phyloP scores from a whole-genome alignment of 768 basidiomycete species.

The Xerocomus brunneocitrinus region DNA sequence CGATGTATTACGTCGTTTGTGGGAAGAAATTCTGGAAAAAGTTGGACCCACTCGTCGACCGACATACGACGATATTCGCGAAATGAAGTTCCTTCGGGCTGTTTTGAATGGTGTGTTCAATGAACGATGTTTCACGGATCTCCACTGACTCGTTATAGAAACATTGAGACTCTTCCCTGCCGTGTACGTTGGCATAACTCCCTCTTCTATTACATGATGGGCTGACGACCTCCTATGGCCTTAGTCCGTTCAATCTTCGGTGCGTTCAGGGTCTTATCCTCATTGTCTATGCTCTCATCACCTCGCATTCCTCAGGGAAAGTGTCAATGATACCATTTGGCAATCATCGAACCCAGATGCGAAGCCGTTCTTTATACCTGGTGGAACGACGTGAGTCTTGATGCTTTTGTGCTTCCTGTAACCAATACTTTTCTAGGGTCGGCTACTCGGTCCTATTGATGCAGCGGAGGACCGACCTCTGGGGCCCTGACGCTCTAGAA shows the following conservation, averaged over 20 bases:
- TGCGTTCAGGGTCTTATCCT: constrained; percentile 1
- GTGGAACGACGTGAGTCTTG: constrained; percentile 15
- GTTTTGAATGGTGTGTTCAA: constrained; percentile 38
- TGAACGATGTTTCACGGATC: neutral
- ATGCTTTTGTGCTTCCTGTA: neutral
- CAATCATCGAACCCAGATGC: constrained; percentile 16
- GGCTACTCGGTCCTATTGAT: constrained; percentile 27
- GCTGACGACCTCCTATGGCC: neutral
- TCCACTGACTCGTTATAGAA: constrained; percentile 16
- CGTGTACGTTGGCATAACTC: constrained; percentile 19
- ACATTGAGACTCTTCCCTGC: constrained; percentile 32
- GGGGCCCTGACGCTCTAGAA: constrained; percentile 34
- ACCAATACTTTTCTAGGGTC: constrained; percentile 13
- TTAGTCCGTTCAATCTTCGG: constrained; percentile 35
- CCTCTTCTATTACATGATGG: neutral
- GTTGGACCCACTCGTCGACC: constrained; percentile 36
- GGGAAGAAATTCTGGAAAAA: constrained; percentile 38
- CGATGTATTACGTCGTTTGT: constrained; percentile 34
- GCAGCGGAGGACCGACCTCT: constrained; percentile 36
- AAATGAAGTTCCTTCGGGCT: constrained; percentile 42
- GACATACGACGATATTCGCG: constrained; percentile 38
- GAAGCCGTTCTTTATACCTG: constrained; percentile 31
- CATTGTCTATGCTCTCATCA: neutral
- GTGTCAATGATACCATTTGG: constrained; percentile 23
- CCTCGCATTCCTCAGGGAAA: constrained; percentile 9